phyloP scores from a whole-genome alignment of 2,329 filamentous ascomycete genomes.

The Fusarium subtropicale region DNA sequence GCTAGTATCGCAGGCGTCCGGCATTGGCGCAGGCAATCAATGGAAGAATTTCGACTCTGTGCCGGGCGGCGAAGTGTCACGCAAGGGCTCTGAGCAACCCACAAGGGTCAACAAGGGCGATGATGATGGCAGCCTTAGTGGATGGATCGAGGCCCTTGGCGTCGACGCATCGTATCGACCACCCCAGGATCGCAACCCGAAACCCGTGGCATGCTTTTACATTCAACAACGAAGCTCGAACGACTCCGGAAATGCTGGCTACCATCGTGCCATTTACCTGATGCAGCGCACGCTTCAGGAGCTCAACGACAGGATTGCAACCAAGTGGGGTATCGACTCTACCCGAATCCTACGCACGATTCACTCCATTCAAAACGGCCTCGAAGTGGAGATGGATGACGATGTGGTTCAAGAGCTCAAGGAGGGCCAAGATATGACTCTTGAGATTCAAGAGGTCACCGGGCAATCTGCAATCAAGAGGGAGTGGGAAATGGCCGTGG shows the following conservation, averaged over 20 bases:
- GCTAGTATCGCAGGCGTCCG: constrained; percentile 67
- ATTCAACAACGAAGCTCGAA: constrained; percentile 68
- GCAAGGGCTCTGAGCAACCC: constrained; percentile 64
- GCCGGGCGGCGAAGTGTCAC: constrained; percentile 60
- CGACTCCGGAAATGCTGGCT: constrained; percentile 66
- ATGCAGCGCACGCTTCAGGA: constrained; percentile 80
- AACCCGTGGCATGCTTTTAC: constrained; percentile 89
- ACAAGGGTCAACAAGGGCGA: constrained; percentile 66
- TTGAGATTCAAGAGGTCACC: constrained; percentile 69
- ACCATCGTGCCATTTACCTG: constrained; percentile 88
- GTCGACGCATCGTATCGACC: constrained; percentile 89
- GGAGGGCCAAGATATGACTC: constrained; percentile 92
- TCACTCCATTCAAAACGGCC: constrained; percentile 76
- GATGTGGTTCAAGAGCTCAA: constrained; percentile 85
- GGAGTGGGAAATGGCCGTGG: constrained; percentile 73
- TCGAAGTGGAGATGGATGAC: constrained; percentile 90
- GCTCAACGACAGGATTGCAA: constrained; percentile 76
- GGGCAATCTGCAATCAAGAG: constrained; percentile 57
- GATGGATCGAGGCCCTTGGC: constrained; percentile 91
- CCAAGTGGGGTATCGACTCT: constrained; percentile 84
- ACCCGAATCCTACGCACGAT: constrained; percentile 77
- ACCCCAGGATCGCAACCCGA: constrained; percentile 76
- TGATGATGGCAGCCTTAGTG: constrained; percentile 73
- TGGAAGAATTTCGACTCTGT: constrained; percentile 71
- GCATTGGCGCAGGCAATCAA: constrained; percentile 55